Evolutionary conservation across 768 basidiomycete genomes (phyloP), one percentile per base, ranked within the genome.

Genomic region (Podaxis sp.): DNA sequence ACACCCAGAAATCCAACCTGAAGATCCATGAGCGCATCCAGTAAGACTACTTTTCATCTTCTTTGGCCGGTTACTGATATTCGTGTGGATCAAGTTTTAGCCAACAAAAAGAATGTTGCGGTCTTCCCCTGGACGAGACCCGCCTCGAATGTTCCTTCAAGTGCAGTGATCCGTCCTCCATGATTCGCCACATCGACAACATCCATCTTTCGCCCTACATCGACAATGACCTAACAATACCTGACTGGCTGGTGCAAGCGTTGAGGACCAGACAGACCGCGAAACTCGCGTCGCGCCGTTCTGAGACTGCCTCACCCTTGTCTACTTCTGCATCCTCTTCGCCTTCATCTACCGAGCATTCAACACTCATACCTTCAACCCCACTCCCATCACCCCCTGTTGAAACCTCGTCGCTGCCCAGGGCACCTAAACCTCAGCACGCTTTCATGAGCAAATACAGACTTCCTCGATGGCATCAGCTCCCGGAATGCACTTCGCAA

Each of bases 1-100:
- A 44, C 40, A 57, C 56, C 13, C 56, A 57, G 24, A 57, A 57
- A 12, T 57, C 56, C 39, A 59, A 52, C 36, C 48, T 59, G 13
- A 38, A 12, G 33, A 59, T 24, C 15, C 58, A 59, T 15, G 48
- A 51, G 26, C 48, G 48, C 15, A 59, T 26, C 7, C 58, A 59
- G 58, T 59, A 17, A 59, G 58, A 9, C 44, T 40, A 2, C 5
- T 19, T 17, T 38, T 30, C 13, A 26, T 38, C n/a, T 24, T 19
- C 36, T 17, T 4, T 24, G 2, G 19, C 12, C n/a, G 8, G 15
- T 5, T 4, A 12, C 49, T 38, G 33, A 52, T 22, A 24, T 19
- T 22, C 42, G 0, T 17, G 42, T 44, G 6, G 15, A 19, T 9
- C 7, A 51, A 59, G 58, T 12, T 38, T 52, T n/a, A 39, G 30